Base-by-base conservation (phyloP, 352 stramenopile genomes). In the Pythium dissimile region DNA sequence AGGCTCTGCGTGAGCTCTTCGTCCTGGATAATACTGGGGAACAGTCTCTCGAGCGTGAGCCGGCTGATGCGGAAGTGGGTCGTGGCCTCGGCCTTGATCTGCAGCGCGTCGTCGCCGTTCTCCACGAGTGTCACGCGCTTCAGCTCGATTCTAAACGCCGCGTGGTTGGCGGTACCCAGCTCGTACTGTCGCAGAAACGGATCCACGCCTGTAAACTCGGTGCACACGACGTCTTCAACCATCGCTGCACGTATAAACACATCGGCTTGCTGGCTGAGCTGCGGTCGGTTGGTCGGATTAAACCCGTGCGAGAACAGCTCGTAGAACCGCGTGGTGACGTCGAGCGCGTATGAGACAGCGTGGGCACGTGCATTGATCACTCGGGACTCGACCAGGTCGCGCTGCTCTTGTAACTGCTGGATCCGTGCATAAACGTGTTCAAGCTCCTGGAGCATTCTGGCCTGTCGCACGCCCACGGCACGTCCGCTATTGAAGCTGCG, bases 191-290 rank as follows among this genome's bases (percentile, higher is more conserved):
- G 38, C 23, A 85, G 46, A 43, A 85, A 85, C 32, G 75, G 38
- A n/a, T 80, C 64, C 6, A 85, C 72, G 24, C 75, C 75, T 21
- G 55, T 62, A 51, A 85, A 85, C 58, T 85, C 75, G 53, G 64
- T 66, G 59, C 75, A 85, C 9, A 80, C 44, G 11, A 56, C 75
- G 24, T 82, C 66, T 5, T 67, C 45, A 9, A 31, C 28, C 72
- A 85, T 80, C n/a, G 78, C 57, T 20, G 52, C 55, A 55, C 65
- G 62, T 51, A 85, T 47, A 41, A 77, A 85, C 39, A 27, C 30
- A 30, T 66, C 72, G 0, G 70, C 60, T 2, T 56, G 39, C 20
- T 28, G 53, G 10, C 52, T 61, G 2, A 65, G 57, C 23, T 34
- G 32, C 1, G 72, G 70, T 12, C 57, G 37, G 6, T 43, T 60